A percentile compares a stretch with the other conserved stretches of the same genome.
Conservation (phyloP, 2,329 filamentous ascomycete genomes). For the Ophioceras dolichostomum region DNA sequence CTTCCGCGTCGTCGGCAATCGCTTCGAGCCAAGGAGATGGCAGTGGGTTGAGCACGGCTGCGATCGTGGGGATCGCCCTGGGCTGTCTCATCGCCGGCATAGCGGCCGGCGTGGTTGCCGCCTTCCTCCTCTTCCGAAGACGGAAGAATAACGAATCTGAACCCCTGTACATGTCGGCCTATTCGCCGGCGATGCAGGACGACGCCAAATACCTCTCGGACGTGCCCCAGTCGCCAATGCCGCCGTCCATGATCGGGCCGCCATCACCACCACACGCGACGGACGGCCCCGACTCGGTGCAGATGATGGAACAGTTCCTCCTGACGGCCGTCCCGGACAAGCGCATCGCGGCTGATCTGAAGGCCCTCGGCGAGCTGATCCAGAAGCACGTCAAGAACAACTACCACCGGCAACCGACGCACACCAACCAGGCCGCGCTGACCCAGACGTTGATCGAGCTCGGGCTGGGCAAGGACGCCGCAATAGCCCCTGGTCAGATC, state of each 20-base stretch:
- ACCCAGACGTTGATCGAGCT: conserved; percentile 12
- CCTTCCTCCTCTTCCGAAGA: conserved; percentile 14
- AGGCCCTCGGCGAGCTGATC: conserved; percentile 20
- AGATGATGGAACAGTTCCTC: conserved; percentile 20
- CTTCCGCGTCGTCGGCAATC: no score
- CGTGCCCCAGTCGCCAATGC: neutral
- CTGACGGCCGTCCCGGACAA: conserved; percentile 22
- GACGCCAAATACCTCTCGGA: neutral
- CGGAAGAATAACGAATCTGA: conserved; percentile 3
- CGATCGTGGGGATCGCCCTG: conserved; percentile 18
- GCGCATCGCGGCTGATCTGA: conserved; percentile 19
- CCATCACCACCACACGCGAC: neutral
- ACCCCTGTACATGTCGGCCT: neutral
- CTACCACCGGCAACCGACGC: conserved; percentile 19
- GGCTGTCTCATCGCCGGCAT: conserved; percentile 15
- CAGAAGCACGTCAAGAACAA: conserved; percentile 26
- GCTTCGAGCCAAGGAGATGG: no score
- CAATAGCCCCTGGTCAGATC: conserved; percentile 9
- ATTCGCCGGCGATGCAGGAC: no score
- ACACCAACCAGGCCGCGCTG: conserved; percentile 9
- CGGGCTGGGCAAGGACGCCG: conserved; percentile 11
- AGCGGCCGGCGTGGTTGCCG: conserved; percentile 8
- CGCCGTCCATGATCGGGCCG: neutral
- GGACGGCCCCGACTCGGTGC: neutral
- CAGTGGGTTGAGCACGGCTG: no score